phyloP scores from a whole-genome alignment of 352 stramenopile species.

The Pythium apleroticum region DNA sequence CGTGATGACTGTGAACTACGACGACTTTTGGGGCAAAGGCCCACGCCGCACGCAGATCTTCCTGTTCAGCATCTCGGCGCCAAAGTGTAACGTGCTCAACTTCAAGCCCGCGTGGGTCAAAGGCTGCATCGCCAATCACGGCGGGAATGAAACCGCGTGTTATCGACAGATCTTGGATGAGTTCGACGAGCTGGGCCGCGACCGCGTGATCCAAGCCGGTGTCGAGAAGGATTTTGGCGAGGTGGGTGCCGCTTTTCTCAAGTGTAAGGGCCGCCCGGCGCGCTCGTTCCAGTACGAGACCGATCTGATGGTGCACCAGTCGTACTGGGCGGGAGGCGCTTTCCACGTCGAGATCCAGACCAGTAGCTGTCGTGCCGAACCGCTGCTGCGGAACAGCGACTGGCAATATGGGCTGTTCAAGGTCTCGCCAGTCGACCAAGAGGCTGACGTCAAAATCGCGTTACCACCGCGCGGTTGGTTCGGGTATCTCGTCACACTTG shows the following conservation, averaged over 20 bases:
- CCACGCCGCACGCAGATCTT: slow-evolving; percentile 30
- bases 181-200: slow-evolving; percentile 36
- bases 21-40: slow-evolving; percentile 41
- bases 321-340: slow-evolving; percentile 50
- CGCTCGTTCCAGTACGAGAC: slow-evolving; percentile 51
- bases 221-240: slow-evolving; percentile 43
- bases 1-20: slow-evolving; percentile 30
- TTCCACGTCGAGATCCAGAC: slow-evolving; percentile 58
- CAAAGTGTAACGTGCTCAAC: slow-evolving; percentile 36
- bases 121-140: slow-evolving; percentile 30
- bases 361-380: slow-evolving; percentile 47
- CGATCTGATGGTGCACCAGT: slow-evolving; percentile 58
- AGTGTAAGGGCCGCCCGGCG: slow-evolving; percentile 42
- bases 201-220: slow-evolving; percentile 39
- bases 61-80: slow-evolving; percentile 39
- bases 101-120: slow-evolving; percentile 15
- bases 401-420: slow-evolving; percentile 51
- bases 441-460: slow-evolving; percentile 42
- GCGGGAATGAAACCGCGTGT: slow-evolving; percentile 33
- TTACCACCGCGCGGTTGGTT: slow-evolving; percentile 49
- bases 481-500: slow-evolving; percentile 31
- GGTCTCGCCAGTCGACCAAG: slow-evolving; percentile 36
- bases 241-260: slow-evolving; percentile 45
- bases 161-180: slow-evolving; percentile 52
- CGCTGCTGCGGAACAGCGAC: slow-evolving; percentile 39